Conservation (phyloP, 2,329 filamentous ascomycete genomes). For the Alternaria panax region DNA sequence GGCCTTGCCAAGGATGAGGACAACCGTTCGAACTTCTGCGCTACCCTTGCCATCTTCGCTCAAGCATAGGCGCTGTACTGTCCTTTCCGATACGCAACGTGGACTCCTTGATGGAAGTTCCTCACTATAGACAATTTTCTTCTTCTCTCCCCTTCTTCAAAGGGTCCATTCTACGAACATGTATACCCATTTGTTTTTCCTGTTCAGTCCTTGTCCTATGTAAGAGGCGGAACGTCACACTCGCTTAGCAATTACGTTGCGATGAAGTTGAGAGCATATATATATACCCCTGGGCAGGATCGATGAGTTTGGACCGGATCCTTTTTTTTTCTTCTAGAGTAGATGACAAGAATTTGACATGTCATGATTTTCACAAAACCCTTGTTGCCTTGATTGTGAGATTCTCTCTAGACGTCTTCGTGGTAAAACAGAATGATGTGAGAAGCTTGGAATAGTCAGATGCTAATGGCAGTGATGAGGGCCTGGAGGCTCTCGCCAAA, state of each 20-base stretch:
- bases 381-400: not conserved
- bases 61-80: conserved; percentile 18
- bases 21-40: conserved; percentile 59
- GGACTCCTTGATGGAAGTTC: conserved; percentile 19
- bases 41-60: conserved; percentile 54
- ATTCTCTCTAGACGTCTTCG: not conserved
- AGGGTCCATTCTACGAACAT: conserved; percentile 26
- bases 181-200: conserved; percentile 20
- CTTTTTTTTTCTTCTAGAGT: not conserved
- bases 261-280: conserved; percentile 12
- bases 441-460: not conserved
- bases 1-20: conserved; percentile 52
- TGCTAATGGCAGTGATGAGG: not conserved
- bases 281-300: conserved; percentile 22
- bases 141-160: conserved; percentile 26
- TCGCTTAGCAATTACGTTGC: conserved; percentile 19
- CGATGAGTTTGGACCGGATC: conserved; percentile 12
- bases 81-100: not conserved
- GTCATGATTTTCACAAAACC: not conserved
- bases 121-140: conserved; percentile 17
- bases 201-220: conserved; percentile 19
- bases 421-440: not conserved
- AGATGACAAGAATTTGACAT: conserved; percentile 12
- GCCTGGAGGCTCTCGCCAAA: conserved; percentile 12
- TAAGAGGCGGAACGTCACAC: conserved; percentile 17